These are phyloP conservation scores for Gyromitra esculenta DNA, from an alignment of 2,329 filamentous ascomycete genomes.

Conservation along the genomic window DNA sequence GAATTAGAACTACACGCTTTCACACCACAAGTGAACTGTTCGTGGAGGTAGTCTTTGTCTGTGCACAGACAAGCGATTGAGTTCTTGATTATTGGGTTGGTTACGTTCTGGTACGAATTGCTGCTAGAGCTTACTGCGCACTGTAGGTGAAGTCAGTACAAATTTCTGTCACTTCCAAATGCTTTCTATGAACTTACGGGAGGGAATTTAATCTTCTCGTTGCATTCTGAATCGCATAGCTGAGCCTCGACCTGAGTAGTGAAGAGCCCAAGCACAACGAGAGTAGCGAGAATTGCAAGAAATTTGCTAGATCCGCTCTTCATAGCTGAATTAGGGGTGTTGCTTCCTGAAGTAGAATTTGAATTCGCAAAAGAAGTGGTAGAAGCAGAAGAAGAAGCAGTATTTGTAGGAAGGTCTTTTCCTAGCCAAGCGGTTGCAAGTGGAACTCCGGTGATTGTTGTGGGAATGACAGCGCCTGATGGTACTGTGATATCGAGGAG, in stretches of 20 bases:
- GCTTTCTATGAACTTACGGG: conserved; percentile 3
- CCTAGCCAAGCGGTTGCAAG: conserved; percentile 26
- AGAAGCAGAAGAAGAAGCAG: conserved; percentile 8
- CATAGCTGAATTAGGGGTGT: conserved; percentile 16
- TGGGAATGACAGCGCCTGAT: conserved; percentile 16
- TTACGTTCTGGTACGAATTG: neutral
- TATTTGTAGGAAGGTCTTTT: neutral
- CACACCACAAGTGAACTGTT: neutral
- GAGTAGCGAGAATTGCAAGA: conserved; percentile 12
- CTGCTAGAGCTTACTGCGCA: neutral
- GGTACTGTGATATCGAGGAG: conserved; percentile 31
- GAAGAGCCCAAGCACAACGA: conserved; percentile 12
- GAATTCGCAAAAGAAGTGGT: neutral
- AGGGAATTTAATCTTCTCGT: conserved; percentile 6
- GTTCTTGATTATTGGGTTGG: conserved; percentile 5
- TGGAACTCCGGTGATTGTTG: conserved; percentile 20
- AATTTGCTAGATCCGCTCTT: conserved; percentile 17
- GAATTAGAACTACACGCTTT: neutral
- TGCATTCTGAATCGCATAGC: conserved; percentile 6
- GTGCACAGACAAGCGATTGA: conserved; percentile 19
- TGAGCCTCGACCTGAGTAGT: conserved; percentile 10
- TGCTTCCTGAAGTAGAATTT: conserved; percentile 10
- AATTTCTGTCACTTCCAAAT: neutral
- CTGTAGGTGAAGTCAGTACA: conserved; percentile 6
- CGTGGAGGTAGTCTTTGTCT: conserved; percentile 11